A percentile compares a stretch with the other conserved stretches of the same genome.
Conservation (phyloP, 768 basidiomycete genomes). For the Pleurotus tuoliensis region DNA sequence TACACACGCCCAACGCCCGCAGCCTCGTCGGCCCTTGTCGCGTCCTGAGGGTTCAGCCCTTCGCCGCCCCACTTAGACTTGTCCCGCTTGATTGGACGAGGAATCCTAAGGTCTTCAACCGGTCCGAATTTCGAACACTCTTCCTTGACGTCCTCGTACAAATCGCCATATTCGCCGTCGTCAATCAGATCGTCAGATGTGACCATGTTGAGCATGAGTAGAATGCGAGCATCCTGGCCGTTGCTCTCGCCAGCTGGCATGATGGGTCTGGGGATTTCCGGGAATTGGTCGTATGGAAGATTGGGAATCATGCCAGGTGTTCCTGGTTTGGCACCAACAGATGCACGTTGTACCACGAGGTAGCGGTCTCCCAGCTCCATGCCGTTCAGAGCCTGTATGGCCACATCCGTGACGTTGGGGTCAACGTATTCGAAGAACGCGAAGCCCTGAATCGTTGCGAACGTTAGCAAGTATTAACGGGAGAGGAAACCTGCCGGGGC, state of each 20-base stretch:
- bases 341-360: slow-evolving; percentile 95
- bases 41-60: slow-evolving; percentile 59
- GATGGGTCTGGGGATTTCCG: slow-evolving; percentile 82
- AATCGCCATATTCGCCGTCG: slow-evolving; percentile 90
- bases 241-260: slow-evolving; percentile 77
- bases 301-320: slow-evolving; percentile 60
- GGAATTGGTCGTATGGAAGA: slow-evolving; percentile 76
- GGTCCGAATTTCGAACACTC: slow-evolving; percentile 80
- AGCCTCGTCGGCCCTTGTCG: slow-evolving; percentile 76
- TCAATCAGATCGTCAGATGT: slow-evolving; percentile 85
- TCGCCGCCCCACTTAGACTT: slow-evolving; percentile 77
- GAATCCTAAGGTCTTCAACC: slow-evolving; percentile 85
- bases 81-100: slow-evolving; percentile 83
- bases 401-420: slow-evolving; percentile 83
- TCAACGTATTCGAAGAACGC: slow-evolving; percentile 99
- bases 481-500: slow-evolving; percentile 11
- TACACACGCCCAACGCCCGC: slow-evolving; percentile 95
- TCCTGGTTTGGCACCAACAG: slow-evolving; percentile 84
- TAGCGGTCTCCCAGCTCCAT: slow-evolving; percentile 97
- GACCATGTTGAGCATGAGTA: slow-evolving; percentile 99
- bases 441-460: slow-evolving; percentile 65
- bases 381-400: slow-evolving; percentile 92
- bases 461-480: not conserved
- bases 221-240: slow-evolving; percentile 66
- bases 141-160: slow-evolving; percentile 91